Evolutionary conservation across 2,329 filamentous ascomycete genomes (phyloP), one percentile per base, ranked within the genome.

Genomic region (Fusarium buharicum): DNA sequence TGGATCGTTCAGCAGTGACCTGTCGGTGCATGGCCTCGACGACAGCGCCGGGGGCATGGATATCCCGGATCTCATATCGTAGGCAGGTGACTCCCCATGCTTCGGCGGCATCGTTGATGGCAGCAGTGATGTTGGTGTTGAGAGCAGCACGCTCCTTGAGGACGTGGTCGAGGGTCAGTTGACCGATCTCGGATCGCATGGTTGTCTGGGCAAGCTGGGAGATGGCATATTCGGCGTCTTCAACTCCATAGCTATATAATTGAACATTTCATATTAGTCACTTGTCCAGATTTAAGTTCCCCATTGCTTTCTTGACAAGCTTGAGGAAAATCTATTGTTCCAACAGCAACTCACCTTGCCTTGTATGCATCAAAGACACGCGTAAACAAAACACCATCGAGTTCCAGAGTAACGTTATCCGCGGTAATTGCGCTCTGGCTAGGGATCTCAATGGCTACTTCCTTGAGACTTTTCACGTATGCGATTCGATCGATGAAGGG

Each of bases 11-110:
- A 16, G 95, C 95, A 0, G 95, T 98, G 46, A 99, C 95, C 76
- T 98, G 94, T 64, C 95, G 87, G 81, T 99, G 95, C 95, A 99
- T 99, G 71, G 95, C 95, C 71, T 93, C 92, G 59, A 98, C 94
- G 12, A 99, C 95, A 45, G 90, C 90, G 28, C 89, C 91, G 2
- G 95, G 95, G 0, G 95, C 95, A 78, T 99, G 95, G 72, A 99
- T 99, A 77, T 99, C 95, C 68, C 95, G 86, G 75, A 99, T 99
- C 79, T 99, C 95, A 81, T 99, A 99, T 55, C 95, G 90, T 60
- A 99, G 84, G 74, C 95, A 99, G 30, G 92, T 92, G 17, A 99
- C 92, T 57, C 95, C 95, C 95, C 95, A 99, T 50, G 94, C 94
- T 71, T 96, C 90, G 5, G 95, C 94, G 2, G 95, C 95, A 76